phyloP scores from a whole-genome alignment of 805 yeast species.

The Candida ascalaphidarum region DNA sequence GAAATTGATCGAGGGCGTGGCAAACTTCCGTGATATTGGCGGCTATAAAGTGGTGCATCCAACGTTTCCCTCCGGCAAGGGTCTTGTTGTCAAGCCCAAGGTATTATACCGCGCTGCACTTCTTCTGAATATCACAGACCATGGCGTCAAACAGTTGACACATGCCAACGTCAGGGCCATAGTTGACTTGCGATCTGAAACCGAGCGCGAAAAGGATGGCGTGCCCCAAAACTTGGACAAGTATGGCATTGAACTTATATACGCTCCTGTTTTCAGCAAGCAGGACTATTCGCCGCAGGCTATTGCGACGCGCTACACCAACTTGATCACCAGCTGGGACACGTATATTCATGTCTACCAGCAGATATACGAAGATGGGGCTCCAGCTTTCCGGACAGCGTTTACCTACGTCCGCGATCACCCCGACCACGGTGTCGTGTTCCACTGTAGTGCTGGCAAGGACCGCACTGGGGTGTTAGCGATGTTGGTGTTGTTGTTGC shows the following conservation, averaged over 20 bases:
- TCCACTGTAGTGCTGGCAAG: constrained; percentile 83
- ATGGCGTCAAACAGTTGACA: constrained; percentile 36
- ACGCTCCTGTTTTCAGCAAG: constrained; percentile 48
- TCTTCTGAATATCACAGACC: constrained; percentile 40
- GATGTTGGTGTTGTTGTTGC: constrained; percentile 54
- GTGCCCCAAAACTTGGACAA: constrained; percentile 24
- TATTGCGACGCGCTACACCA: constrained; percentile 45
- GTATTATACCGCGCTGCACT: constrained; percentile 58
- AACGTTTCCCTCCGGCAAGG: constrained; percentile 8
- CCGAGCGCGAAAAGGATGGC: constrained; percentile 45
- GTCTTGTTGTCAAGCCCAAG: constrained; percentile 42
- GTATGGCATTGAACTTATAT: constrained; percentile 39
- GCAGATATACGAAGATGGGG: constrained; percentile 46
- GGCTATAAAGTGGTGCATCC: constrained; percentile 49
- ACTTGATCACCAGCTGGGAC: constrained; percentile 48
- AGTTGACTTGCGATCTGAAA: constrained; percentile 60
- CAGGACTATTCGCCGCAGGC: constrained; percentile 58
- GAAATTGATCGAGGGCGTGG: constrained; percentile 57
- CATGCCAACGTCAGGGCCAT: constrained; percentile 42
- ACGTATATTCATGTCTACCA: constrained; percentile 59
- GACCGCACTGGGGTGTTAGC: constrained; percentile 75
- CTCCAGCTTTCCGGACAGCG: constrained; percentile 37
- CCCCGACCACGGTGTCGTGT: constrained; percentile 37
- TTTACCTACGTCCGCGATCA: constrained; percentile 50
- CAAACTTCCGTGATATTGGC: constrained; percentile 74